These are phyloP conservation scores for Abrus precatorius DNA, from an alignment of 306 rosid species.

Conservation along the genomic window DNA sequence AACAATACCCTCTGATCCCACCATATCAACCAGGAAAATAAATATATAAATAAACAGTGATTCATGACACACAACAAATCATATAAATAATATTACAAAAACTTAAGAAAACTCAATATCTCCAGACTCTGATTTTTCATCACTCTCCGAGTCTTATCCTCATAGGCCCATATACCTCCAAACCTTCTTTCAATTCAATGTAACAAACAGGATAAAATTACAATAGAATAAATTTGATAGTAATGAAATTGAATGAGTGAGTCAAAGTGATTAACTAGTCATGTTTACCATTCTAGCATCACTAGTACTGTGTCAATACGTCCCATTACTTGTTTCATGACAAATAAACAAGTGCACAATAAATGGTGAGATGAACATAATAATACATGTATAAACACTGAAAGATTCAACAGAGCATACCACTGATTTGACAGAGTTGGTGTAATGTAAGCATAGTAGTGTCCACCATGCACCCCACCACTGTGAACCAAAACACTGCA, in stretches of 20 bases:
- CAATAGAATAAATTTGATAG: constrained; percentile 3
- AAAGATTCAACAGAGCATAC: constrained; percentile 56
- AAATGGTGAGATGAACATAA: neutral
- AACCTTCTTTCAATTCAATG: neutral
- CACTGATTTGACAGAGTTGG: constrained; percentile 93
- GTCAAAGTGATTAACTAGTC: neutral
- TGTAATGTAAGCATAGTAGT: constrained; percentile 91
- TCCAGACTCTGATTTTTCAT: neutral
- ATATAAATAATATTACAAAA: constrained; percentile 2
- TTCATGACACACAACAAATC: constrained; percentile 20
- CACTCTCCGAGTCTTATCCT: constrained; percentile 10
- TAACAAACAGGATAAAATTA: neutral
- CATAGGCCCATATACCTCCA: neutral
- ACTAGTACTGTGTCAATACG: neutral
- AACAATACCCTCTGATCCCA: constrained; percentile 14
- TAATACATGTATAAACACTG: constrained; percentile 13
- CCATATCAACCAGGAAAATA: constrained; percentile 11
- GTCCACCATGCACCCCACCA: constrained; percentile 98
- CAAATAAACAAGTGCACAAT: constrained; percentile 24
- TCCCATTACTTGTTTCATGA: constrained; percentile 15
- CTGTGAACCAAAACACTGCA: constrained; percentile 96
- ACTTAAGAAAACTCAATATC: neutral
- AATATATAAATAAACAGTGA: constrained; percentile 2
- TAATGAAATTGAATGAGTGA: neutral
- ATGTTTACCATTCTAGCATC: neutral